Evolutionary conservation across 1,284 basidiomycete species (phyloP).

Genomic region (Apiotrichum veenhuisii): DNA sequence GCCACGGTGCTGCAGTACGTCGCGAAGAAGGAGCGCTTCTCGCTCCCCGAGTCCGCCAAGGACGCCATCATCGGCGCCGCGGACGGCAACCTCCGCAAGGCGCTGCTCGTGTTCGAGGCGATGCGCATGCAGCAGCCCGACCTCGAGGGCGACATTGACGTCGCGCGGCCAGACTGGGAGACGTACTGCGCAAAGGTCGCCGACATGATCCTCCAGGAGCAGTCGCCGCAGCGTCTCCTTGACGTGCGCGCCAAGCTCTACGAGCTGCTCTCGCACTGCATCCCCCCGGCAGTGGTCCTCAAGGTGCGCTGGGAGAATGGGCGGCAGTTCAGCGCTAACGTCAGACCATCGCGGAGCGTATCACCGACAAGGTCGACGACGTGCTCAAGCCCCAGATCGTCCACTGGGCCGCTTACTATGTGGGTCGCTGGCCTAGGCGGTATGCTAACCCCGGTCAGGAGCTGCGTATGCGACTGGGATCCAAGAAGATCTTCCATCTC

Average conservation of each 20-base stretch:
- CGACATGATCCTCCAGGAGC: conserved; percentile 88
- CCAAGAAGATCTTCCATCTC: conserved; percentile 92
- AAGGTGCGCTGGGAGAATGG: conserved; percentile 63
- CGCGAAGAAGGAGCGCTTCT: conserved; percentile 75
- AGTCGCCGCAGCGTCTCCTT: conserved; percentile 85
- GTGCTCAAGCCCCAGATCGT: conserved; percentile 82
- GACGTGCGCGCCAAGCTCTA: conserved; percentile 90
- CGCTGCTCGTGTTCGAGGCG: conserved; percentile 89
- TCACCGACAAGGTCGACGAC: conserved; percentile 85
- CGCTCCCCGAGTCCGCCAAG: conserved; percentile 70
- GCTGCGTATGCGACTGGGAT: conserved; percentile 80
- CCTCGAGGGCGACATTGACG: conserved; percentile 64
- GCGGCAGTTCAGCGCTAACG: conserved; percentile 1
- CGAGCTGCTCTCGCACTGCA: conserved; percentile 93
- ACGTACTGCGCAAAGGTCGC: conserved; percentile 92
- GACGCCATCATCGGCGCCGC: conserved; percentile 73
- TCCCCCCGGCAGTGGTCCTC: conserved; percentile 86
- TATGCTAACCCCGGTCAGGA: conserved; percentile 59
- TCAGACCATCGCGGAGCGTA: conserved; percentile 81
- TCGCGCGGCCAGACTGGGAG: conserved; percentile 98
- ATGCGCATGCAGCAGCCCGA: conserved; percentile 92
- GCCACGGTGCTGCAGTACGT: conserved; percentile 72
- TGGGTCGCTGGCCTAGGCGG: conserved; percentile 52
- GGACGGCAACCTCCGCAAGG: conserved; percentile 89
- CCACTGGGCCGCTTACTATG: conserved; percentile 96